Conservation (phyloP, 352 stramenopile genomes). For the Achlya hypogyna region DNA sequence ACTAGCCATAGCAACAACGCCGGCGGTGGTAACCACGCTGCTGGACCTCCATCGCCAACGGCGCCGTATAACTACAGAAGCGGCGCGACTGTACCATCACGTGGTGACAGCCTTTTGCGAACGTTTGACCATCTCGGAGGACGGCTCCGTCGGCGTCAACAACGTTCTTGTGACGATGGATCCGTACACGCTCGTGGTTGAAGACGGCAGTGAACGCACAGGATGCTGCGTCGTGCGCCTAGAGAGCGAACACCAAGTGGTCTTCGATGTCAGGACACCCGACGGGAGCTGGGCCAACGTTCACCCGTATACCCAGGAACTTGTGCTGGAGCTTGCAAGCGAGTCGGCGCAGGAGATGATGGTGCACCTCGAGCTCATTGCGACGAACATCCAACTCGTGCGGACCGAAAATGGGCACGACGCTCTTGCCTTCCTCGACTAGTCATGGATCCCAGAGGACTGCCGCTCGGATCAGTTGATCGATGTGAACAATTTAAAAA, state of each 20-base stretch:
- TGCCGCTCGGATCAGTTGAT: no score
- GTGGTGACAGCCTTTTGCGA: not conserved
- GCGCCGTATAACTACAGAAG: not conserved
- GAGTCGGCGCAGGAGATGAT: conserved; percentile 17
- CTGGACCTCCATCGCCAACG: not conserved
- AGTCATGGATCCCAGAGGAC: no score
- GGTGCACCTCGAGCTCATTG: conserved; percentile 13
- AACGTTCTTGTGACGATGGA: not conserved
- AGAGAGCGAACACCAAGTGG: not conserved
- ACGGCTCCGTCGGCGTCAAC: not conserved
- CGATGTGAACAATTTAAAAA: no score
- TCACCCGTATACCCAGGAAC: conserved; percentile 16
- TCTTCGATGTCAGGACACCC: not conserved
- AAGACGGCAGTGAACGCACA: not conserved
- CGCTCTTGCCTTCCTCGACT: conserved; percentile 9
- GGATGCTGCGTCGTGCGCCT: not conserved
- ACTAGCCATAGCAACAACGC: not conserved
- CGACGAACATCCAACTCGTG: conserved; percentile 8
- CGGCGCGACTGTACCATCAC: not conserved
- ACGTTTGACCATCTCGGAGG: not conserved
- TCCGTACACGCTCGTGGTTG: not conserved
- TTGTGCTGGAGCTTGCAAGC: conserved; percentile 15
- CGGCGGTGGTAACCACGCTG: not conserved
- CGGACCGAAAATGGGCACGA: not conserved
- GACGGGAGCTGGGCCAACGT: not conserved